Evolutionary conservation across 1,284 basidiomycete genomes (phyloP).

Genomic region (Leccinum variabile): DNA sequence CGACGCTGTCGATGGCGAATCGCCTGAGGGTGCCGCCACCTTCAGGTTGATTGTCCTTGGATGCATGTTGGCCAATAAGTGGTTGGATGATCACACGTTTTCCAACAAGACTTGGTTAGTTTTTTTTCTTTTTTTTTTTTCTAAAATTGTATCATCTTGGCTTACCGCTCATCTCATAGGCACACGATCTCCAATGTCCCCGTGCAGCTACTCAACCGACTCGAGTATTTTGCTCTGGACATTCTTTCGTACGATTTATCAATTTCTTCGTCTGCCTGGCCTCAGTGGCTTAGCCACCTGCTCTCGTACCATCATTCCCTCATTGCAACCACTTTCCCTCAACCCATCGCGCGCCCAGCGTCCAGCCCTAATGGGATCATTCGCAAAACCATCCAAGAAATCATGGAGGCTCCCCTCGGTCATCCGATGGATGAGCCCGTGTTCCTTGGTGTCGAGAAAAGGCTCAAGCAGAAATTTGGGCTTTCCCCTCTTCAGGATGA

Average conservation of each 20-base stretch:
- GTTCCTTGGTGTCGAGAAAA: slow-evolving; percentile 67
- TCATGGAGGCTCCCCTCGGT: slow-evolving; percentile 49
- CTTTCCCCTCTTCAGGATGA: slow-evolving; percentile 40
- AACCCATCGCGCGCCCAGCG: slow-evolving; percentile 78
- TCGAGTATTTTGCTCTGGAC: slow-evolving; percentile 69
- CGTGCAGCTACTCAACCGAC: slow-evolving; percentile 62
- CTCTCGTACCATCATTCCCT: slow-evolving; percentile 62
- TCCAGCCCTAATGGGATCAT: slow-evolving; percentile 65
- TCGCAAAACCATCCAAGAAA: slow-evolving; percentile 66
- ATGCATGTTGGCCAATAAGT: slow-evolving; percentile 88
- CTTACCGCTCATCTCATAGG: slow-evolving; percentile 43
- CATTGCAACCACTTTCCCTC: slow-evolving; percentile 56
- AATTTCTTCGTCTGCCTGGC: slow-evolving; percentile 62
- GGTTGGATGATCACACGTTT: slow-evolving; percentile 91
- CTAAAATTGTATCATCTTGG: not conserved
- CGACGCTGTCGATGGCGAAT: slow-evolving; percentile 49
- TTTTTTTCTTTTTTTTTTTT: not conserved
- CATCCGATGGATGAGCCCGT: slow-evolving; percentile 53
- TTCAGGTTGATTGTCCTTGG: slow-evolving; percentile 80
- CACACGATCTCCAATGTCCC: slow-evolving; percentile 76
- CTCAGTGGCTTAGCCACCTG: slow-evolving; percentile 65
- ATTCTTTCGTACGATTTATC: slow-evolving; percentile 69
- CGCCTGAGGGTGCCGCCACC: slow-evolving; percentile 54
- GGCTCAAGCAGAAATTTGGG: slow-evolving; percentile 50
- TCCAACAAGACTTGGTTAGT: slow-evolving; percentile 79